phyloP scores from a whole-genome alignment of 169 alveolate species.

The Cryptosporidium sp. region DNA sequence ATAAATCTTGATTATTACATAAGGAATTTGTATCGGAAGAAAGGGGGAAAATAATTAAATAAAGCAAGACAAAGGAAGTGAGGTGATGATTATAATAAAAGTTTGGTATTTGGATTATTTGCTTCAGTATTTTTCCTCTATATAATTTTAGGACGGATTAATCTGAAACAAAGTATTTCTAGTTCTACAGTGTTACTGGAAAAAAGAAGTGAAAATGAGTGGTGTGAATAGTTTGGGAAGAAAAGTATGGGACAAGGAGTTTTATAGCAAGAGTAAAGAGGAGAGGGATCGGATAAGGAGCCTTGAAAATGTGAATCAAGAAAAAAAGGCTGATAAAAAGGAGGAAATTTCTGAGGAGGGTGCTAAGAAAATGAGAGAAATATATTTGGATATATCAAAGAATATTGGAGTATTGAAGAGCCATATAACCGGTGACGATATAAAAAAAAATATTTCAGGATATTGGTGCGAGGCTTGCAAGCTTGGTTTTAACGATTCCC shows the following conservation, averaged over 20 bases:
- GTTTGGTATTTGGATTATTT: too few species aligned
- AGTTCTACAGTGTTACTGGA: background rate
- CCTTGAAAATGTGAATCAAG: background rate
- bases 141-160: too few species aligned
- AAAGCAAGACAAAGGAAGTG: background rate
- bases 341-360: background rate
- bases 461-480: conserved; percentile 63
- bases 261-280: conserved; percentile 40
- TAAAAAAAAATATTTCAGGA: conserved; percentile 8
- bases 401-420: conserved; percentile 15
- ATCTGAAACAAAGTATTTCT: background rate
- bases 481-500: conserved; percentile 48
- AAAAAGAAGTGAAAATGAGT: background rate
- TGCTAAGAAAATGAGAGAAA: conserved; percentile 32
- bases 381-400: conserved; percentile 10
- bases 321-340: background rate
- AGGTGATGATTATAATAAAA: background rate
- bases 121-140: too few species aligned
- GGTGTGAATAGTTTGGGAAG: conserved; percentile 39
- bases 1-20: background rate
- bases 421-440: background rate
- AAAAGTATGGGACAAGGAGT: conserved; percentile 66
- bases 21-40: background rate
- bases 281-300: conserved; percentile 12
- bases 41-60: background rate